Evolutionary conservation across 2,329 filamentous ascomycete genomes (phyloP).

Genomic region (Ophiocordyceps robertsii): DNA sequence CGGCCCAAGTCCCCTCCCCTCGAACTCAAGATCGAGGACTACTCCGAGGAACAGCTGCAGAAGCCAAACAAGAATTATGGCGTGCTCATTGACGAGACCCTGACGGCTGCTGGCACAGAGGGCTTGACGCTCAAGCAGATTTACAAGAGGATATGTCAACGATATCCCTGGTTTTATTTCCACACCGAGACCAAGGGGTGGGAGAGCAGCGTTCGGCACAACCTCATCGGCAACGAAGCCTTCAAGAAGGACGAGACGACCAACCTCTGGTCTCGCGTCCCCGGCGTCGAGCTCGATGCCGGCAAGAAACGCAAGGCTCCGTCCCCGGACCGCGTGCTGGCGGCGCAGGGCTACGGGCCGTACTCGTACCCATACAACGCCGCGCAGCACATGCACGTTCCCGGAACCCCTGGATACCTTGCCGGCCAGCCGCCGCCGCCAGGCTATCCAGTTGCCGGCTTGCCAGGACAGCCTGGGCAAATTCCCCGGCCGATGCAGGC

Average conservation of each 20-base stretch:
- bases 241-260: slow-evolving; percentile 45
- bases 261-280: slow-evolving; percentile 43
- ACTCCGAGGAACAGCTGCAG: slow-evolving; percentile 42
- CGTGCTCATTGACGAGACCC: slow-evolving; percentile 45
- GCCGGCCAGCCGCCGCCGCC: slow-evolving; percentile 16
- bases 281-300: slow-evolving; percentile 43
- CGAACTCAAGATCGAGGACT: slow-evolving; percentile 39
- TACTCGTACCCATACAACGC: slow-evolving; percentile 21
- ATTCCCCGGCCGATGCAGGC: slow-evolving; percentile 15
- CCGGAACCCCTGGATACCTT: slow-evolving; percentile 17
- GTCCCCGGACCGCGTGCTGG: slow-evolving; percentile 34
- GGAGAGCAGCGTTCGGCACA: slow-evolving; percentile 53
- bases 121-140: slow-evolving; percentile 48
- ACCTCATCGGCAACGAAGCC: slow-evolving; percentile 47
- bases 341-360: slow-evolving; percentile 23
- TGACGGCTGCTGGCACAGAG: slow-evolving; percentile 37
- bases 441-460: slow-evolving; percentile 16
- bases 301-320: slow-evolving; percentile 46
- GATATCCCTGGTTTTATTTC: slow-evolving; percentile 48
- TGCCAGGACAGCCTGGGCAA: slow-evolving; percentile 14
- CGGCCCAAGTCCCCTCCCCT: slow-evolving; percentile 47
- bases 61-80: slow-evolving; percentile 52
- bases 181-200: slow-evolving; percentile 49
- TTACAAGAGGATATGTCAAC: slow-evolving; percentile 45
- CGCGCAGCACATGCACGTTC: slow-evolving; percentile 17